phyloP scores from a whole-genome alignment of 2,329 filamentous ascomycete species.

The Plenodomus lindquistii region DNA sequence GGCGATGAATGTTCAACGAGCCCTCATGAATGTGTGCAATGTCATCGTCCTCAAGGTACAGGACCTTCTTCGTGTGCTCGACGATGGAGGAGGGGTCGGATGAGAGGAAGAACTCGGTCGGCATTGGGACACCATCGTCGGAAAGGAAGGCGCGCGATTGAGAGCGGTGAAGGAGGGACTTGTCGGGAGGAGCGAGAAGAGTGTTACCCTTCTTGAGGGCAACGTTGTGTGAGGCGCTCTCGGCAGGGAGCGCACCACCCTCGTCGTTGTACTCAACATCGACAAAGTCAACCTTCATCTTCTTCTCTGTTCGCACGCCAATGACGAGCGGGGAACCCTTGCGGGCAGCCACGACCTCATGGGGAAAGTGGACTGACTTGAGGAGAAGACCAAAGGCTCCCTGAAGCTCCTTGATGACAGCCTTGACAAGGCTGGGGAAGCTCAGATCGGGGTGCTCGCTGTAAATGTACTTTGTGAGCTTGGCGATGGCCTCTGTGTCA shows the following conservation, averaged over 20 bases:
- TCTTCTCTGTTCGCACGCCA: conserved; percentile 93
- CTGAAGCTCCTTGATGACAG: conserved; percentile 97
- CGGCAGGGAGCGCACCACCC: conserved; percentile 75
- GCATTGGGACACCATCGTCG: conserved; percentile 96
- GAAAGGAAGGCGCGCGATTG: conserved; percentile 99
- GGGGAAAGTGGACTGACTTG: conserved; percentile 98
- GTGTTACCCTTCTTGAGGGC: conserved; percentile 80
- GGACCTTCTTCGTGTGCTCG: conserved; percentile 99
- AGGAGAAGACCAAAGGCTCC: conserved; percentile 95
- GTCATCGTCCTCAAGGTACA: conserved; percentile 99
- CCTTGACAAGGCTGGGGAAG: conserved; percentile 95
- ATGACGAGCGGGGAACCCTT: conserved; percentile 98
- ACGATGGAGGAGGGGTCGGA: conserved; percentile 98
- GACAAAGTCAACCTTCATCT: conserved; percentile 99
- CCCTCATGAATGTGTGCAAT: conserved; percentile 99
- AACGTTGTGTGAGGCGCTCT: conserved; percentile 93
- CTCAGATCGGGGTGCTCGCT: conserved; percentile 92
- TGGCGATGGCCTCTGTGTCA: conserved; percentile 98
- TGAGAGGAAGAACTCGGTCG: conserved; percentile 98
- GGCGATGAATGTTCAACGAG: conserved; percentile 96
- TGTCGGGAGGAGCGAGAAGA: conserved; percentile 84
- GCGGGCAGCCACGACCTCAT: conserved; percentile 95
- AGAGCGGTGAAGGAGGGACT: conserved; percentile 96
- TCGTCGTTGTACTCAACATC: conserved; percentile 97
- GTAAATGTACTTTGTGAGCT: conserved; percentile 97